Base-by-base conservation (phyloP, 2,329 filamentous ascomycete species). In the Pseudocercospora fuligena region DNA sequence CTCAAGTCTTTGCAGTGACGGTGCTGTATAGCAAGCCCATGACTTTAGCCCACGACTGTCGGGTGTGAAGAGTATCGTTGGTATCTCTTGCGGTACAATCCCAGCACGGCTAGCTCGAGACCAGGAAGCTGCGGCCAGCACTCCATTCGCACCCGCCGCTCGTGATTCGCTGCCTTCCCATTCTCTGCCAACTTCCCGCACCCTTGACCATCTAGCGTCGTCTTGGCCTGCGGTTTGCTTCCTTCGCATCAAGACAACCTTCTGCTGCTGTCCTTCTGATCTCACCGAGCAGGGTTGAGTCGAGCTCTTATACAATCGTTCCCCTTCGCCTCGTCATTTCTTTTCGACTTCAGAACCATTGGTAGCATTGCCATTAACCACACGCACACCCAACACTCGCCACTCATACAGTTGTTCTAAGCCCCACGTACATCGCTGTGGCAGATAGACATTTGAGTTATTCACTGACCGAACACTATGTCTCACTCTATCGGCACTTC, bases 381-480 rank as follows among this genome's bases (percentile, higher is more conserved):
- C 19, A 40, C n/a, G 9, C 56, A 23, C 56, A 3, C n/a, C 31
- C 56, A 58, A 14, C 56, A 43, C 31, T 11, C 56, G 25, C 16
- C 19, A 58, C 31, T 58, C 40, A 61, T 40, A 31, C 58, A 21
- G 16, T 33, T 49, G 27, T 31, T 60, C 58, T 23, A 3, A 60
- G 58, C 58, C 40, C 46, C 43, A 36, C 40, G 16, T 21, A 33
- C 43, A 33, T 49, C 43, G 25, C 43, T 19, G 59, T 51, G 58
- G 43, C 40, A 51, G 14, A 16, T 51, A 49, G n/a, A 61, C 40
- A 61, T 51, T 43, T 61, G 27, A 61, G 43, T 43, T 23, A 51
- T 58, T 58, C 59, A 51, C 59, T 61, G 59, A 61, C 59, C 40
- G n/a, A 47, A 49, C 40, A 61, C 31, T 27, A 61, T 61, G 59